A percentile compares a stretch with the other conserved stretches of the same genome.
These are phyloP conservation scores for Populus nigra DNA, from an alignment of 345 rosid genomes.

Conservation along the genomic window DNA sequence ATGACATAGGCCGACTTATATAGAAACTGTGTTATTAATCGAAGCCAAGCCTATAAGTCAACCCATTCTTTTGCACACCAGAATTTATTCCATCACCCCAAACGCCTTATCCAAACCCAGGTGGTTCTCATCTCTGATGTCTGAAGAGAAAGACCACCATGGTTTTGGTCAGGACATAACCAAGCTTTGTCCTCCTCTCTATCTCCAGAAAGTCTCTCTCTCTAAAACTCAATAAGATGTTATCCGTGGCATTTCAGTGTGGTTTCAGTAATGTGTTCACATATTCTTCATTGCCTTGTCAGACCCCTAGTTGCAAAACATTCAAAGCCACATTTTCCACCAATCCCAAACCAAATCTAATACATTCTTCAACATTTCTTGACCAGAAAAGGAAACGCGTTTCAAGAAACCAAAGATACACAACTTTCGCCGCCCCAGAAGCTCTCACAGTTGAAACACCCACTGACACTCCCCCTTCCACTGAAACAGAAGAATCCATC, in stretches of 20 bases:
- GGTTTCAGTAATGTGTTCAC: slow-evolving; percentile 22
- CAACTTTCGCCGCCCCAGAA: slow-evolving; percentile 46
- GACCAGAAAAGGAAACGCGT: slow-evolving; percentile 24
- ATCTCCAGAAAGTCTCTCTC: background rate
- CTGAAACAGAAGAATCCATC: slow-evolving; percentile 2
- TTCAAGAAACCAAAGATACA: slow-evolving; percentile 33
- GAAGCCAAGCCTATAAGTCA: background rate
- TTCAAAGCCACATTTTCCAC: slow-evolving; percentile 11
- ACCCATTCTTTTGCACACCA: background rate
- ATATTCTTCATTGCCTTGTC: slow-evolving; percentile 19
- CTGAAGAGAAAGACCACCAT: background rate
- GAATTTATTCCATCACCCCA: background rate
- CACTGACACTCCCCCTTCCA: slow-evolving; percentile 11
- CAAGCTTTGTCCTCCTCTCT: background rate
- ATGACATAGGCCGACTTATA: background rate
- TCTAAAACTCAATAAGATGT: slow-evolving; percentile 26
- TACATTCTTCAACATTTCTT: slow-evolving; percentile 7
- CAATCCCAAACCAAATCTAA: background rate
- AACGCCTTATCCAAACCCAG: slow-evolving; percentile 42
- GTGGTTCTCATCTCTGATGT: slow-evolving; percentile 18
- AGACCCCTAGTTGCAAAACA: slow-evolving; percentile 15
- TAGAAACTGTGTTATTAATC: background rate
- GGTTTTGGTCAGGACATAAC: slow-evolving; percentile 5
- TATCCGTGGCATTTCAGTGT: slow-evolving; percentile 45
- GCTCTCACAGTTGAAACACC: slow-evolving; percentile 39